These are phyloP conservation scores for Plasmodium berghei DNA, from an alignment of 169 alveolate species.

Conservation along the genomic window DNA sequence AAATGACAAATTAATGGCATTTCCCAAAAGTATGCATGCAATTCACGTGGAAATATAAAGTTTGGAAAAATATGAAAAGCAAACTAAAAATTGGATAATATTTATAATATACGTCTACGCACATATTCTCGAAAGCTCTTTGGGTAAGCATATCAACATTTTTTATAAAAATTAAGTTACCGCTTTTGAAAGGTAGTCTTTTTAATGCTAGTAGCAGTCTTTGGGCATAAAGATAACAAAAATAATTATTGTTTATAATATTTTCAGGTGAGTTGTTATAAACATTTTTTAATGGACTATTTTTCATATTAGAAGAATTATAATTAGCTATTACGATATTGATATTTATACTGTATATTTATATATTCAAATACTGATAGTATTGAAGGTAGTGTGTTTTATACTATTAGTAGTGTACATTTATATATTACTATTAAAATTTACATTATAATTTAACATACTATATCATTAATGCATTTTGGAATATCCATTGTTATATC, in stretches of 20 bases:
- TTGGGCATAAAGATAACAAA: conserved; percentile 68
- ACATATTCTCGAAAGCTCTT: background rate
- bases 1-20: no score
- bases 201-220: conserved; percentile 63
- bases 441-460: background rate
- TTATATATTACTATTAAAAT: conserved; percentile 14
- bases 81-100: background rate
- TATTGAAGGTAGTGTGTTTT: background rate
- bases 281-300: background rate
- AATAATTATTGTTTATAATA: conserved; percentile 35
- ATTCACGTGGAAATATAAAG: background rate
- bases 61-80: background rate
- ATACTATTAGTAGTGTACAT: conserved; percentile 3
- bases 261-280: conserved; percentile 11
- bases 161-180: conserved; percentile 2
- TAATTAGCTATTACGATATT: background rate
- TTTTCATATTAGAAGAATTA: background rate
- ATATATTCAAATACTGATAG: background rate
- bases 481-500: no score
- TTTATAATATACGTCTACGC: conserved; percentile 3
- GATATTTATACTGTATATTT: background rate
- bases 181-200: conserved; percentile 41
- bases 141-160: background rate
- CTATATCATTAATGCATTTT: conserved; percentile 3
- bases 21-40: background rate